Evolutionary conservation across 140 eudicot genomes (phyloP).

Genomic region (Senecio squalidus): DNA sequence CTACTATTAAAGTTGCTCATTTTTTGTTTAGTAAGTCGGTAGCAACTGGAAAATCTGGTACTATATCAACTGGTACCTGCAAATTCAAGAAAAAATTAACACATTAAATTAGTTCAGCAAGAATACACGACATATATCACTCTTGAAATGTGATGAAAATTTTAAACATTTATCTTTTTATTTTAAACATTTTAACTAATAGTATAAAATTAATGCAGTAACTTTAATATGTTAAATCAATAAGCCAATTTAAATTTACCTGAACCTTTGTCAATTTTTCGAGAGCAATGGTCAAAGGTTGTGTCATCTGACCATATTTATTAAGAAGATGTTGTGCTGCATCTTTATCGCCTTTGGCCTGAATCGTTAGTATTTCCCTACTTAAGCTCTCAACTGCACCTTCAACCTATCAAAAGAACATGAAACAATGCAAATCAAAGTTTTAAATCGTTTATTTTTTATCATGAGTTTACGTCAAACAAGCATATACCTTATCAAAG

Average conservation of each 20-base stretch:
- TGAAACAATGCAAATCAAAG: not conserved
- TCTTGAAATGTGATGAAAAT: not conserved
- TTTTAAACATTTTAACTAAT: not conserved
- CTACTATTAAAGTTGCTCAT: slow-evolving; percentile 6
- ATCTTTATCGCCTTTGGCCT: slow-evolving; percentile 83
- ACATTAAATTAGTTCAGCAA: slow-evolving; percentile 3
- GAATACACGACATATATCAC: not conserved
- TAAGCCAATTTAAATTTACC: slow-evolving; percentile 32
- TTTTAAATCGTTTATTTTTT: not conserved
- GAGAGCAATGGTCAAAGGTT: slow-evolving; percentile 62
- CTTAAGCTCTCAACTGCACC: slow-evolving; percentile 77
- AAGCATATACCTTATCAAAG: slow-evolving; percentile 80
- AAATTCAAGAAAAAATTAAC: not conserved
- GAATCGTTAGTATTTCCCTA: slow-evolving; percentile 78
- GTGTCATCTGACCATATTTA: slow-evolving; percentile 61
- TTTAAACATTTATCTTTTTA: not conserved
- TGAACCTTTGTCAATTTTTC: slow-evolving; percentile 54
- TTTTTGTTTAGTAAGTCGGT: slow-evolving; percentile 14
- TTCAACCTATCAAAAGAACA: slow-evolving; percentile 49
- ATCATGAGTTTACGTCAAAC: not conserved
- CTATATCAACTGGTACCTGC: slow-evolving; percentile 95
- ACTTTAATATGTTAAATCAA: not conserved
- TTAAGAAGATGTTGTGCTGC: slow-evolving; percentile 64
- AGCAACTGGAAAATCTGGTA: slow-evolving; percentile 66
- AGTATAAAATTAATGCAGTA: not conserved